A percentile compares a stretch with the other conserved stretches of the same genome.
phyloP scores from a whole-genome alignment of 176 grass and related monocot species.

The Cenchrus purpureus region DNA sequence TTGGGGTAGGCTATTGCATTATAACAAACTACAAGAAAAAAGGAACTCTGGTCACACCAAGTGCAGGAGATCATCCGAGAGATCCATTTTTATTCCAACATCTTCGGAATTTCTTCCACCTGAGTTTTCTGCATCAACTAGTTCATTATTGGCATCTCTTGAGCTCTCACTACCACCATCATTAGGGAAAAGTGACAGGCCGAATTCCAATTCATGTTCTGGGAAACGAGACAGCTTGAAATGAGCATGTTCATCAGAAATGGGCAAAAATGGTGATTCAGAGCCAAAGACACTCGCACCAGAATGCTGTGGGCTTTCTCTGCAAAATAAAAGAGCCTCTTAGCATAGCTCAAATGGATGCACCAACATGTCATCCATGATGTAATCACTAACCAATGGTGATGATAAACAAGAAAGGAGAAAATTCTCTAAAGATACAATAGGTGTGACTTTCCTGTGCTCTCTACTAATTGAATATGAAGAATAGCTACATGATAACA shows the following conservation, averaged over 20 bases:
- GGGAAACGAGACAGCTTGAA: conserved; percentile 36
- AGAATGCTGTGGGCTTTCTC: conserved; percentile 44
- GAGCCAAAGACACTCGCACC: conserved; percentile 38
- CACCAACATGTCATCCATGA: neutral
- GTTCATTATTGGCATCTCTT: conserved; percentile 22
- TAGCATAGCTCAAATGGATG: conserved; percentile 8
- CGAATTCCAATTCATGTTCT: conserved; percentile 58
- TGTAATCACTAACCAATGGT: neutral
- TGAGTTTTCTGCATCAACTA: conserved; percentile 41
- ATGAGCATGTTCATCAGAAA: conserved; percentile 26
- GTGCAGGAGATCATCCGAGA: conserved; percentile 94
- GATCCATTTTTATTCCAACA: conserved; percentile 83
- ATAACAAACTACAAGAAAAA: conserved; percentile 7
- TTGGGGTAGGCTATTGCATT: no score
- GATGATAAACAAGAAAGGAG: conserved; percentile 1
- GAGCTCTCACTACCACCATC: conserved; percentile 43
- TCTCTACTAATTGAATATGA: neutral
- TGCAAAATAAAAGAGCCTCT: conserved; percentile 29
- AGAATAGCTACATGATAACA: conserved; percentile 12
- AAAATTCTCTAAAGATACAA: conserved; percentile 13
- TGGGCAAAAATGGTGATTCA: conserved; percentile 42
- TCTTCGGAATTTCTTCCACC: conserved; percentile 57
- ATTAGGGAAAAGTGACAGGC: conserved; percentile 53
- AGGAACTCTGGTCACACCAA: conserved; percentile 52
- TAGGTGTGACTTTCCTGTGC: neutral